phyloP scores from a whole-genome alignment of 805 yeast species.

The Millerozyma acaciae region DNA sequence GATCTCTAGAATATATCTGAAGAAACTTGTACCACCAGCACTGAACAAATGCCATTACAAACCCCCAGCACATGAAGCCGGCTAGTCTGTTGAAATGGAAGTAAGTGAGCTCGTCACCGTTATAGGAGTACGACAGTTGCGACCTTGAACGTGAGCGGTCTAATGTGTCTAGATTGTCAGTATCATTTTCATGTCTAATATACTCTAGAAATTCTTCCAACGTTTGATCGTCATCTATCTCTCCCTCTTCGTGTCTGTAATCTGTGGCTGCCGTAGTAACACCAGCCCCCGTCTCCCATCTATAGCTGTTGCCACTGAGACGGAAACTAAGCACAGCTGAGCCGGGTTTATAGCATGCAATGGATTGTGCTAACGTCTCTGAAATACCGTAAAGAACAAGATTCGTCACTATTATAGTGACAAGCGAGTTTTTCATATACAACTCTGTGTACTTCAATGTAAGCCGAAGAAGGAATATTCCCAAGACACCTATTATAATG shows the following conservation, averaged over 20 bases:
- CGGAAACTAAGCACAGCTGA: slow-evolving; percentile 19
- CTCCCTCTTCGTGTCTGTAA: slow-evolving; percentile 20
- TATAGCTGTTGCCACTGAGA: too few species aligned
- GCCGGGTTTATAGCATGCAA: slow-evolving; percentile 29
- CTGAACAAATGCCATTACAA: slow-evolving; percentile 75
- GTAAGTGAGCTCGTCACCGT: slow-evolving; percentile 30
- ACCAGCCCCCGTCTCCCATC: neutral
- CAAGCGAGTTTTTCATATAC: slow-evolving; percentile 60
- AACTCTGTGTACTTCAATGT: slow-evolving; percentile 56
- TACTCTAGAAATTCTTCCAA: slow-evolving; percentile 29
- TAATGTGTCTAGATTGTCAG: too few species aligned
- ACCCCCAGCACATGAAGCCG: slow-evolving; percentile 87
- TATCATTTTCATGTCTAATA: slow-evolving; percentile 26
- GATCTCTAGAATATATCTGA: slow-evolving; percentile 78
- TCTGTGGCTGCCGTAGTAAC: neutral
- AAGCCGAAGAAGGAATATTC: slow-evolving; percentile 46
- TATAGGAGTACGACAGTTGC: slow-evolving; percentile 12
- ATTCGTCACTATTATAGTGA: slow-evolving; percentile 81
- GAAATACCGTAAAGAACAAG: slow-evolving; percentile 83
- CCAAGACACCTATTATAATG: slow-evolving; percentile 46
- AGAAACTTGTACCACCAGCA: slow-evolving; percentile 85
- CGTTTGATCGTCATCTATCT: slow-evolving; percentile 14
- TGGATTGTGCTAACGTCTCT: slow-evolving; percentile 82
- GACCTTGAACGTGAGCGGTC: neutral
- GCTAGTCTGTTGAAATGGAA: slow-evolving; percentile 70